Percentiles rank a stretch among this genome's conserved stretches.
phyloP scores from a whole-genome alignment of 257 asterid species.

The Capsicum pubescens region DNA sequence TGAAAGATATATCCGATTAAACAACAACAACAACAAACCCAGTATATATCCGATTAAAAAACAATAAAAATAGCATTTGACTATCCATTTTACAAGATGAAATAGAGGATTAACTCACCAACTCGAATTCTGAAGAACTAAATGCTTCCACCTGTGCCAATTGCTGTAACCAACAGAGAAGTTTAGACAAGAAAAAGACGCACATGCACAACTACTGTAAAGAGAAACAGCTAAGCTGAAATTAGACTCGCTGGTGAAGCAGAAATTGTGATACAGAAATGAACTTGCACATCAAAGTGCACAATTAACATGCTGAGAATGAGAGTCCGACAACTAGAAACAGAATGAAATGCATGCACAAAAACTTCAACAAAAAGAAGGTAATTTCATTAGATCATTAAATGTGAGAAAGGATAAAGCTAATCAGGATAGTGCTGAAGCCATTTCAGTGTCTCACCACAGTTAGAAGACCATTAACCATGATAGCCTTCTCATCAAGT shows the following conservation, averaged over 20 bases:
- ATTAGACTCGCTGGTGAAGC: background rate
- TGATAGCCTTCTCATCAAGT: slow-evolving; percentile 75
- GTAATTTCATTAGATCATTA: background rate
- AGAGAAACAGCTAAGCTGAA: background rate
- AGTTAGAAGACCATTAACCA: slow-evolving; percentile 92
- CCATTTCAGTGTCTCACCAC: slow-evolving; percentile 56
- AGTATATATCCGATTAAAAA: background rate
- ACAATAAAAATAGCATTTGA: background rate
- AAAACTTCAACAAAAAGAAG: slow-evolving; percentile 19
- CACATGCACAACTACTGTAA: background rate
- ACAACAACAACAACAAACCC: too few relatives aligned
- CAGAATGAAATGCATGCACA: slow-evolving; percentile 5
- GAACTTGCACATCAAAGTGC: slow-evolving; percentile 21
- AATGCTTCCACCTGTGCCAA: slow-evolving; percentile 81
- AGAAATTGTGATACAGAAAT: background rate
- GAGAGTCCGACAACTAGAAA: background rate
- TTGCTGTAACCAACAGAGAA: slow-evolving; percentile 46
- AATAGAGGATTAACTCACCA: slow-evolving; percentile 56
- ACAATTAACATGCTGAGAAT: background rate
- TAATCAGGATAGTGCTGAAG: slow-evolving; percentile 17
- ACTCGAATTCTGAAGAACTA: slow-evolving; percentile 73
- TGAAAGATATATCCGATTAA: background rate
- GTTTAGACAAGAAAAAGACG: slow-evolving; percentile 5
- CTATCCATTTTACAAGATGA: background rate
- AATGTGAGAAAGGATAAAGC: background rate